Evolutionary conservation across 306 rosid species (phyloP).

Genomic region (Sophora flavescens): DNA sequence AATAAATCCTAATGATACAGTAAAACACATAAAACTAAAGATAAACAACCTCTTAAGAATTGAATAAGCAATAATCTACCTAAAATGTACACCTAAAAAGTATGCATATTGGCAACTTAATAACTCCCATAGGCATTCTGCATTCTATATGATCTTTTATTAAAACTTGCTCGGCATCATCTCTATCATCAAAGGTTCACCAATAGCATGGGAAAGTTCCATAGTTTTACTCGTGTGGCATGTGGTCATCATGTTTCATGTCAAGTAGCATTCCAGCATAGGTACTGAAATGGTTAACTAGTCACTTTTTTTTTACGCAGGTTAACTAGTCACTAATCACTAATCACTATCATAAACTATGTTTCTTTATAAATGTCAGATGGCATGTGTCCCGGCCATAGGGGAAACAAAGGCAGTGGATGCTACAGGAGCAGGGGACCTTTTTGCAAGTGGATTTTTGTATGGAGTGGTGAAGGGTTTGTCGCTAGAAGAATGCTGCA

Average conservation of each 20-base stretch:
- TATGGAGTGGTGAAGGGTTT: slow-evolving; percentile 87
- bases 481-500: slow-evolving; percentile 89
- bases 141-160: slow-evolving; percentile 24
- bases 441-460: slow-evolving; percentile 93
- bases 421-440: slow-evolving; percentile 99
- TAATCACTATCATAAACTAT: slow-evolving; percentile 1
- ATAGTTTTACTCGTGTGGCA: slow-evolving; percentile 25
- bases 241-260: slow-evolving; percentile 30
- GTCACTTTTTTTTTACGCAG: too few species aligned
- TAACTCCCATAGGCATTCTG: slow-evolving; percentile 15
- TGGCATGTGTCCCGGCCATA: slow-evolving; percentile 75
- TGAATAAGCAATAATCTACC: too few species aligned
- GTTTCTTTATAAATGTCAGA: slow-evolving; percentile 53
- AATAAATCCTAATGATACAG: too few species aligned
- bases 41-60: too few species aligned
- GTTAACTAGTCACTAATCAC: not conserved
- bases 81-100: too few species aligned
- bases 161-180: slow-evolving; percentile 5
- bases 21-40: too few species aligned
- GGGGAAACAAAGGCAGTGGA: slow-evolving; percentile 80
- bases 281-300: not conserved
- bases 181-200: not conserved
- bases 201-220: slow-evolving; percentile 2
- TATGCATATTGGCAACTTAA: too few species aligned
- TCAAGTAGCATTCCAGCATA: not conserved